Conservation (phyloP, 1,139 yeast genomes). For the Geotrichum histeridarum region DNA sequence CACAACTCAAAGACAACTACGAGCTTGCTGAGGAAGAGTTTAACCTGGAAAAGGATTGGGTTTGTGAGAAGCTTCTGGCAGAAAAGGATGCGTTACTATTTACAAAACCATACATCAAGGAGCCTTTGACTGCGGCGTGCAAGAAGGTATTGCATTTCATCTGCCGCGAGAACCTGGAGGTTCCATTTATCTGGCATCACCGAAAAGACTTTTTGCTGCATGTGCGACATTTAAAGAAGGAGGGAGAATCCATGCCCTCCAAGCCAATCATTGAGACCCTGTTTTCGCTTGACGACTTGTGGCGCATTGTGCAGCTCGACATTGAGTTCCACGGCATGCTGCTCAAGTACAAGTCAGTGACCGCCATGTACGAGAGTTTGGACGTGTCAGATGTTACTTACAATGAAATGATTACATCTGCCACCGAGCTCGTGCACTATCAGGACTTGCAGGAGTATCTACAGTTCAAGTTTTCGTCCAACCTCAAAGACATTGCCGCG, state of each 20-base stretch:
- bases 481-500: constrained; percentile 48
- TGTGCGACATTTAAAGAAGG: constrained; percentile 25
- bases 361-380: constrained; percentile 53
- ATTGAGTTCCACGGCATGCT: constrained; percentile 82
- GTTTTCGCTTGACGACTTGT: constrained; percentile 59
- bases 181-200: constrained; percentile 95
- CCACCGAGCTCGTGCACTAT: constrained; percentile 66
- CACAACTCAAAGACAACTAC: constrained; percentile 53
- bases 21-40: constrained; percentile 62
- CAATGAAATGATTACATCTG: constrained; percentile 50
- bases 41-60: constrained; percentile 72
- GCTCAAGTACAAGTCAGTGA: constrained; percentile 59
- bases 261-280: constrained; percentile 41
- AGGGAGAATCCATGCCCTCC: constrained; percentile 43
- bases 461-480: constrained; percentile 73
- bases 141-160: constrained; percentile 74
- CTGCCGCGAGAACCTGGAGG: constrained; percentile 75
- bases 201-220: constrained; percentile 79
- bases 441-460: constrained; percentile 86
- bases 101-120: constrained; percentile 43
- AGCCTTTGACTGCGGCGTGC: constrained; percentile 66
- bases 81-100: constrained; percentile 26
- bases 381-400: constrained; percentile 56
- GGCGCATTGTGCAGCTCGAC: constrained; percentile 85
- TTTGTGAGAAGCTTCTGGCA: constrained; percentile 43